Base-by-base conservation (phyloP, 1,284 basidiomycete genomes). In the Psilocybe mexicana region DNA sequence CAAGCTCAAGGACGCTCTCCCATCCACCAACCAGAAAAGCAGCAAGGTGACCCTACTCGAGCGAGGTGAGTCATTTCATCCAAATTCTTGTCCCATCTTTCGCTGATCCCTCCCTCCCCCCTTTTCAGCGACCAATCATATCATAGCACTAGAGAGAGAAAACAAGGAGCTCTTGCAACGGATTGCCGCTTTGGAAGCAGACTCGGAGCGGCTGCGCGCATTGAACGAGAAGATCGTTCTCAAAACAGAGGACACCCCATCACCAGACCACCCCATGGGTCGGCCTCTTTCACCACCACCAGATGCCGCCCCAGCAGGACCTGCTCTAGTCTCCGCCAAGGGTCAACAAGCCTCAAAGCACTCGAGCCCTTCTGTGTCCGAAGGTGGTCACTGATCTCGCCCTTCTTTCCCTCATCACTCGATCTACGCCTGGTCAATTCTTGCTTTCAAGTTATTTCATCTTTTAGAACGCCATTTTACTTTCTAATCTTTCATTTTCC, bases 21-120 rank as follows among this genome's bases (percentile, higher is more conserved):
- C 93, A 1, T 80, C 87, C 47, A 90, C 90, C 12, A 93, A 91
- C 73, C 92, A 94, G 78, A 92, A 93, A 75, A 87, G 87, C 69
- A 92, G 89, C 77, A 95, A 95, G 72, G 88, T 92, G n/a, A 90
- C 86, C 30, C 74, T 94, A 54, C 78, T 95, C 57, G 93, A 94
- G 74, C 81, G 93, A 79, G 91, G 92, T 93, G 67, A 61, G 82
- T 72, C 43, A 54, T 63, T 48, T 64, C 53, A 52, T 55, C 52
- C 57, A 50, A 33, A 52, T 50, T 2, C 3, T 36, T 36, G 55
- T 54, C 55, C 52, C 45, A 36, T 55, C 38, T 28, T 46, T 48
- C n/a, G 47, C 60, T 57, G 43, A 56, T 62, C 47, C n/a, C 38
- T 28, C 49, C 47, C 53, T 57, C 62, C 47, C n/a, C 35, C 30